Conservation (phyloP, 1,284 basidiomycete genomes). For the Irpex sp. region DNA sequence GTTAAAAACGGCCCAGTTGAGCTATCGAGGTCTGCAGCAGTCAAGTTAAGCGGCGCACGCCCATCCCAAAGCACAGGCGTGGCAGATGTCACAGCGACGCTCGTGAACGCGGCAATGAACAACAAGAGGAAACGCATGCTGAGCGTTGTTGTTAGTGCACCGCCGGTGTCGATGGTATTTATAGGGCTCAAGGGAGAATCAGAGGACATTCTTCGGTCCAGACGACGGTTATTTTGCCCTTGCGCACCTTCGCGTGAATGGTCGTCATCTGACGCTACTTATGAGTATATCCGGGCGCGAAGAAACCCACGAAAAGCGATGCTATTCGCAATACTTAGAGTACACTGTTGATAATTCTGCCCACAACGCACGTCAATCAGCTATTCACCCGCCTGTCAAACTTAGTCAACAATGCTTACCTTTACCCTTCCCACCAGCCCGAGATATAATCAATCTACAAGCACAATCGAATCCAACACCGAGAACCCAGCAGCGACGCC, state of each 20-base stretch:
- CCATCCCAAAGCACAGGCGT: conserved; percentile 50
- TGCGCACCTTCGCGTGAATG: neutral
- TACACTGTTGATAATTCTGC: neutral
- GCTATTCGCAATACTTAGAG: neutral
- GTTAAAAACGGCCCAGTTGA: conserved; percentile 50
- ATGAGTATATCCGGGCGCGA: neutral
- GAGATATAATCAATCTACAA: conserved; percentile 46
- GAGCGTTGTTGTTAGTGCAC: neutral
- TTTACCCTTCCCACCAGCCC: neutral
- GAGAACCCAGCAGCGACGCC: conserved; percentile 92
- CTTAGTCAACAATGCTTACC: neutral
- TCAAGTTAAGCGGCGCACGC: conserved; percentile 43
- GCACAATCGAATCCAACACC: conserved; percentile 78
- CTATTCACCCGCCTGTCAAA: neutral
- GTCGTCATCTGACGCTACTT: neutral
- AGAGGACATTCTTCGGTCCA: conserved; percentile 14
- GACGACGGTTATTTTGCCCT: neutral
- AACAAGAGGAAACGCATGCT: neutral
- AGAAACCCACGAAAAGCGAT: too few species aligned
- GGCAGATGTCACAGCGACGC: conserved; percentile 17
- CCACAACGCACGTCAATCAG: neutral
- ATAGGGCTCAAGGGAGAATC: conserved; percentile 7
- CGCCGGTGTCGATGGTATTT: neutral
- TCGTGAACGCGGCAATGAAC: conserved; percentile 6
- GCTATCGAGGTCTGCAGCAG: conserved; percentile 37